Evolutionary conservation across 1,139 yeast species (phyloP).

Genomic region (Geotrichum carabidarum): DNA sequence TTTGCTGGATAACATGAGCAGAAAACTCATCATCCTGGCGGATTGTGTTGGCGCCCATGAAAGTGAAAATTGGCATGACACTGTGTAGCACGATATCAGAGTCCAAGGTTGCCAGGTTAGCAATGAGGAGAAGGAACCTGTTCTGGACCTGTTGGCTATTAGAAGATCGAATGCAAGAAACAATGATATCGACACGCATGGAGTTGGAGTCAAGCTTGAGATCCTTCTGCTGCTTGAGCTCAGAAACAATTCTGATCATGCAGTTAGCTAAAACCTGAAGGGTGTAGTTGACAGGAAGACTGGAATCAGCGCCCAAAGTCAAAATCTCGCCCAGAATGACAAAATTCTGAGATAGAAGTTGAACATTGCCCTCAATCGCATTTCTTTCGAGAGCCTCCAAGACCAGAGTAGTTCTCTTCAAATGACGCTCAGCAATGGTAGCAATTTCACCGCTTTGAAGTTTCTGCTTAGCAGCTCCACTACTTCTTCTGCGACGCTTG

Average conservation of each 20-base stretch:
- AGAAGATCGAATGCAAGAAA: conserved; percentile 82
- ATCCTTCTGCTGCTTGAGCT: conserved; percentile 28
- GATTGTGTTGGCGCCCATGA: conserved; percentile 97
- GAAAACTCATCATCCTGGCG: conserved; percentile 97
- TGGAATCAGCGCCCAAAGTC: conserved; percentile 84
- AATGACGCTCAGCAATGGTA: conserved; percentile 67
- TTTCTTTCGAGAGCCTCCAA: conserved; percentile 68
- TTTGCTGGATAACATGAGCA: conserved; percentile 85
- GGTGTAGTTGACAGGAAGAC: conserved; percentile 81
- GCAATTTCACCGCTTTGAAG: conserved; percentile 65
- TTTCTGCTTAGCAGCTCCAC: conserved; percentile 70
- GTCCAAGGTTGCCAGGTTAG: conserved; percentile 79
- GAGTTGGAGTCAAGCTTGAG: conserved; percentile 55
- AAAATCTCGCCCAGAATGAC: conserved; percentile 77
- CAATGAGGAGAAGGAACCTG: conserved; percentile 72
- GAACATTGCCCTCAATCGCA: conserved; percentile 48
- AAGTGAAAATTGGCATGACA: conserved; percentile 97
- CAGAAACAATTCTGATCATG: conserved; percentile 64
- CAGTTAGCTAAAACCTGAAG: conserved; percentile 88
- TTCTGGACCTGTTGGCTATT: conserved; percentile 94
- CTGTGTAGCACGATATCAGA: conserved; percentile 92
- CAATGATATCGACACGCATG: conserved; percentile 83
- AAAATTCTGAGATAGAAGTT: conserved; percentile 50
- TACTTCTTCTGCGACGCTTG: conserved; percentile 64
- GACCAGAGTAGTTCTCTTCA: conserved; percentile 70